phyloP scores from a whole-genome alignment of 2,329 filamentous ascomycete genomes.

The Paradendryphiella salina region DNA sequence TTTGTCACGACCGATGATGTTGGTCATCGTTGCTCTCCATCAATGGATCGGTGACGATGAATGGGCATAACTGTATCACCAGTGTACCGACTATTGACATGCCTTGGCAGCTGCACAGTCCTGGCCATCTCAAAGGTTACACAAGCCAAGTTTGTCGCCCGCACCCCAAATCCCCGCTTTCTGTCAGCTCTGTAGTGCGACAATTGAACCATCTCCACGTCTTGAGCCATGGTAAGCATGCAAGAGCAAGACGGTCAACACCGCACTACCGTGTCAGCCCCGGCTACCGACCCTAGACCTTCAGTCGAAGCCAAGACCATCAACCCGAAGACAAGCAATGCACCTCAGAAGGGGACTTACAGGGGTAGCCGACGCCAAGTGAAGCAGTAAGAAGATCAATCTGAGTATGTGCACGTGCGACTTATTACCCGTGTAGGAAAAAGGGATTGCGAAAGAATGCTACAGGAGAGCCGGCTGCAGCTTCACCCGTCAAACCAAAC shows the following conservation, averaged over 20 bases:
- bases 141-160: too few relatives aligned
- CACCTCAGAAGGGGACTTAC: not conserved
- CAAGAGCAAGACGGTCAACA: not conserved
- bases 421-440: not conserved
- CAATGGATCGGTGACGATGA: too few relatives aligned
- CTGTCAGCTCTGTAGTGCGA: not conserved
- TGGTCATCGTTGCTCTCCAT: not conserved
- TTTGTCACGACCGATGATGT: not conserved
- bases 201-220: too few relatives aligned
- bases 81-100: too few relatives aligned
- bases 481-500: not conserved
- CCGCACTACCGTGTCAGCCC: not conserved
- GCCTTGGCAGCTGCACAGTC: too few relatives aligned
- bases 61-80: too few relatives aligned
- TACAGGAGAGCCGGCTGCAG: not conserved
- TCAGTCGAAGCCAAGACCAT: not conserved
- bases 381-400: not conserved
- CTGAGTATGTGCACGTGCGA: not conserved
- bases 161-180: not conserved
- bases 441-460: not conserved
- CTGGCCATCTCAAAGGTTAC: too few relatives aligned
- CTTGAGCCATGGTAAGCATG: not conserved
- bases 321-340: not conserved
- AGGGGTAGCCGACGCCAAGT: not conserved
- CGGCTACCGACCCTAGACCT: not conserved